Evolutionary conservation across 148 eudicot genomes (phyloP), one percentile per base, ranked within the genome.

Genomic region (Selenicereus undatus): DNA sequence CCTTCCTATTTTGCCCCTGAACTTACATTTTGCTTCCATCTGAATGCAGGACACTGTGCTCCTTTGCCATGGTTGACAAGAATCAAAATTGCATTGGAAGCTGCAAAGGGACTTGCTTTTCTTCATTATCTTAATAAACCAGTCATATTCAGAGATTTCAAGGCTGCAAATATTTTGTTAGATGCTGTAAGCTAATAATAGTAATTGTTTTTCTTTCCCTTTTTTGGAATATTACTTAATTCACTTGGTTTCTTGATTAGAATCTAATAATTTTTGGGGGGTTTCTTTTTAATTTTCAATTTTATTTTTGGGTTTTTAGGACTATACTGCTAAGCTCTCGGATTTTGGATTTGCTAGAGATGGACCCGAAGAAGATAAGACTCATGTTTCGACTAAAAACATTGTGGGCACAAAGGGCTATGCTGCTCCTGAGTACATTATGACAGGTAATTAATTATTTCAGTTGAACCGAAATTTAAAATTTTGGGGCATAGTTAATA

Each of bases 261-360:
- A 29, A 71, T 76, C 2, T 3, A 36, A 39, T 32, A 0, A 26
- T 26, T 5, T 35, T 39, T 39, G 2, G 43, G 43, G 43, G 7
- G 11, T 16, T 58, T 22, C 39, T 1, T 42, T 1, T n/a, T 73
- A 43, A 36, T 20, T 73, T 22, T 32, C 32, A 32, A 32, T 32
- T 27, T n/a, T 62, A 51, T 78, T 50, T 79, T 2, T 22, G 18
- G 17, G 0, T 30, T 65, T 82, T 29, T 82, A 90, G 91, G 89
- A 91, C 74, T 90, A 85, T 83, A 93, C 85, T 11, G 94, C 97
- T 13, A 93, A 93, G 80, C 88, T 93, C 1, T 90, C 97, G 35
- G 97, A 93, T 80, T 93, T 93, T 82, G 97, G 97, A 66, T 87
- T 93, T 76, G 97, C 97, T 30, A 88, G 87, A 85, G 97, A 93